These are phyloP conservation scores for Fusarium nodosum DNA, from an alignment of 2,329 filamentous ascomycete species.

Conservation along the genomic window DNA sequence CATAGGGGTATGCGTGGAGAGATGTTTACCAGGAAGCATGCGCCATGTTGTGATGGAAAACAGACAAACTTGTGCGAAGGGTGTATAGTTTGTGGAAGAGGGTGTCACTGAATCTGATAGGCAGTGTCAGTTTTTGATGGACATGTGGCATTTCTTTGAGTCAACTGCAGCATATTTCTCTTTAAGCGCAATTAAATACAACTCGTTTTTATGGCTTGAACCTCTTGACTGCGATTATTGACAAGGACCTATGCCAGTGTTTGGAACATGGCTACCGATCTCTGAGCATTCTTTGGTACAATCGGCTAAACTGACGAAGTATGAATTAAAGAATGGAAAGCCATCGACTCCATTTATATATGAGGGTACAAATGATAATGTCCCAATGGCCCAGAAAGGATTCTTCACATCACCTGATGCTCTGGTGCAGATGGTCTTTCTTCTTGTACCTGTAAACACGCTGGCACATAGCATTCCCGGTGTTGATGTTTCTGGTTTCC, in stretches of 20 bases:
- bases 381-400: background rate
- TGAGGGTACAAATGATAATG: background rate
- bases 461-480: rapidly evolving
- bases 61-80: background rate
- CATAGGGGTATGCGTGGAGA: background rate
- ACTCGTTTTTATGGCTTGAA: background rate
- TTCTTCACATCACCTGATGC: background rate
- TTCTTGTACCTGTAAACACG: no score
- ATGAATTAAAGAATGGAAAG: background rate
- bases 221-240: background rate
- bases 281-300: background rate
- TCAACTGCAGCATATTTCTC: background rate
- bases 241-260: background rate
- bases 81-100: constrained; percentile 1
- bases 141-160: background rate
- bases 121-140: background rate
- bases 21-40: constrained; percentile 6
- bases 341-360: background rate
- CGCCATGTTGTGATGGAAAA: background rate
- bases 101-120: background rate
- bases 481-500: rapidly evolving
- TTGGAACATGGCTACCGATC: background rate
- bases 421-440: background rate
- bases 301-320: background rate
- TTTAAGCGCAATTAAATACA: background rate